Percentiles rank a stretch among this genome's conserved stretches.
Evolutionary conservation across 805 yeast species (phyloP).

Genomic region (Candida rishiriensis): DNA sequence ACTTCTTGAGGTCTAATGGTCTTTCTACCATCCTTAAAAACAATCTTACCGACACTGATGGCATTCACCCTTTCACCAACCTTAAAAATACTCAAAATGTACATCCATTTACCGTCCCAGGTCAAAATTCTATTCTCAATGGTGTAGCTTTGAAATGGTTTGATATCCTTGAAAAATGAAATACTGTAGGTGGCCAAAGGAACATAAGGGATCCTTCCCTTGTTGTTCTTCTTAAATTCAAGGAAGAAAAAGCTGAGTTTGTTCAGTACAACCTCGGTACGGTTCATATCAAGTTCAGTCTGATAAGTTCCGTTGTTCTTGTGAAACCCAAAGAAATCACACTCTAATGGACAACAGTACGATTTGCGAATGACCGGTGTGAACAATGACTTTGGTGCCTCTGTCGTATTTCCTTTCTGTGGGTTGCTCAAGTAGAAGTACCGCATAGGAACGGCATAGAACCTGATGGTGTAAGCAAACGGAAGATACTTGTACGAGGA

Average conservation of each 20-base stretch:
- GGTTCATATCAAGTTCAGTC: slow-evolving; percentile 72
- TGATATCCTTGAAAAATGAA: slow-evolving; percentile 68
- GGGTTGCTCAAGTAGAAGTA: slow-evolving; percentile 38
- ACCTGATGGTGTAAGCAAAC: slow-evolving; percentile 58
- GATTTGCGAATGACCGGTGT: slow-evolving; percentile 6
- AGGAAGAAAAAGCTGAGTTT: slow-evolving; percentile 36
- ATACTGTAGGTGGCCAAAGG: slow-evolving; percentile 76
- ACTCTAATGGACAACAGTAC: slow-evolving; percentile 66
- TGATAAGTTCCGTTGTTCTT: slow-evolving; percentile 86
- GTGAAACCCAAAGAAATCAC: slow-evolving; percentile 76
- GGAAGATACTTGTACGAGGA: slow-evolving; percentile 64
- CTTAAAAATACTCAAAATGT: slow-evolving; percentile 59
- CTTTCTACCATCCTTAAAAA: slow-evolving; percentile 70
- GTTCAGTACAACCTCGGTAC: slow-evolving; percentile 56
- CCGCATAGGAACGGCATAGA: slow-evolving; percentile 44
- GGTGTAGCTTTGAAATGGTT: slow-evolving; percentile 54
- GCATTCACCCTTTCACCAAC: slow-evolving; percentile 38
- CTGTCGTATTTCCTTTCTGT: background rate
- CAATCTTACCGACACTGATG: slow-evolving; percentile 70
- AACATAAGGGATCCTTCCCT: slow-evolving; percentile 48
- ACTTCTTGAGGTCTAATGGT: slow-evolving; percentile 68
- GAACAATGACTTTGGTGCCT: slow-evolving; percentile 3
- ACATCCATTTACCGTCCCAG: slow-evolving; percentile 89
- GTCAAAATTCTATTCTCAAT: slow-evolving; percentile 60
- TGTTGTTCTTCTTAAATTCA: slow-evolving; percentile 18